These are phyloP conservation scores for Blastomyces silverae DNA, from an alignment of 2,329 filamentous ascomycete genomes.

Conservation along the genomic window DNA sequence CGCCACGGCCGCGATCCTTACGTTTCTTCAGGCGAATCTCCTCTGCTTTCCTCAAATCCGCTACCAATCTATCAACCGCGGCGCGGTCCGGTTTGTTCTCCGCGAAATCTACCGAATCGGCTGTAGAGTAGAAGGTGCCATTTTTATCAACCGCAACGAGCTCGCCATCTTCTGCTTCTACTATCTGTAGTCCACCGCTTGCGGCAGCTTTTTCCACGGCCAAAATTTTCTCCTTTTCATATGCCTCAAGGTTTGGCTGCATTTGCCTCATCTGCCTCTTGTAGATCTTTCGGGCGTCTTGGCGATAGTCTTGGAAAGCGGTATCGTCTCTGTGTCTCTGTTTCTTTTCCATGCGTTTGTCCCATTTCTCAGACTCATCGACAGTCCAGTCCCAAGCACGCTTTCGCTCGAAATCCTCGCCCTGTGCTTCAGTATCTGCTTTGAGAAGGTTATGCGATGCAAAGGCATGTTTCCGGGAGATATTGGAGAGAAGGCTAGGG, in stretches of 20 bases:
- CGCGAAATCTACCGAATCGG: constrained; percentile 71
- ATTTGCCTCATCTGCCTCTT: constrained; percentile 79
- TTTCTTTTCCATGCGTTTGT: constrained; percentile 82
- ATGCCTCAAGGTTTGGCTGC: constrained; percentile 70
- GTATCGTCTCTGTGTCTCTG: constrained; percentile 72
- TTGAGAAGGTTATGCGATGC: constrained; percentile 90
- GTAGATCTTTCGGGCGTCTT: constrained; percentile 87
- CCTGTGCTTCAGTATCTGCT: constrained; percentile 75
- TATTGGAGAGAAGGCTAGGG: constrained; percentile 64
- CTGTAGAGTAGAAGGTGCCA: constrained; percentile 83
- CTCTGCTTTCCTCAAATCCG: constrained; percentile 81
- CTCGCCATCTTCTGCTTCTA: constrained; percentile 92
- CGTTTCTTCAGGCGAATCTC: constrained; percentile 79
- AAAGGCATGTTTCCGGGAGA: constrained; percentile 80
- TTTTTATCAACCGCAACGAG: constrained; percentile 88
- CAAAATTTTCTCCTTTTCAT: constrained; percentile 77
- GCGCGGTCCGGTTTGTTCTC: constrained; percentile 83
- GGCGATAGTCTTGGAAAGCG: constrained; percentile 80
- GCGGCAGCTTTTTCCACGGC: constrained; percentile 79
- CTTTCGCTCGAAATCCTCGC: constrained; percentile 94
- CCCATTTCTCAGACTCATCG: constrained; percentile 91
- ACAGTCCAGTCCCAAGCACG: constrained; percentile 98
- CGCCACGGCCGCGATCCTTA: constrained; percentile 68
- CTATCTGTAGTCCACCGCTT: constrained; percentile 78
- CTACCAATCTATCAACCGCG: constrained; percentile 79